Base-by-base conservation (phyloP, 371 early-diverging fungal genomes). In the Syncephalastrum racemosum region DNA sequence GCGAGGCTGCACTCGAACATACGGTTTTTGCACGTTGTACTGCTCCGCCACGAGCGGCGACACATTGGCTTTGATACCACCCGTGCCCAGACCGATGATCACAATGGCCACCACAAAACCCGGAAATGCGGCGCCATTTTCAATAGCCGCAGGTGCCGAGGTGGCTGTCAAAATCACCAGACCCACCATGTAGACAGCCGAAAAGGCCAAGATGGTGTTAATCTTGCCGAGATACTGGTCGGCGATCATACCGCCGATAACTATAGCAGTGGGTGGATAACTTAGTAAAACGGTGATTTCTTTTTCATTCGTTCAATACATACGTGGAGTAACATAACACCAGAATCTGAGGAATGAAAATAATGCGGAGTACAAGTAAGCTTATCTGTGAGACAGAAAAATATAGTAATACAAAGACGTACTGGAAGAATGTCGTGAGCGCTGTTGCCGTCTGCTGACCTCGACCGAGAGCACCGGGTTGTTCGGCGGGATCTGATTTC, bases 211-310 rank as follows among this genome's bases (percentile, higher is more conserved):
- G 31, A 93, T 92, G 19, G 94, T 89, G 62, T 82, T 82, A 75
- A 83, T 92, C 74, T 90, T 90, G 57, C 96, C 96, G 39, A 88
- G 70, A 67, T 83, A 85, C 61, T 84, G 82, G 77, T 93, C 96
- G 39, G 93, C 88, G 47, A 93, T 62, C 23, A 90, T 63, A 43
- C 90, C 94, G 55, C 94, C 92, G 19, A 93, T 54, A 40, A 61
- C 46, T 39, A 52, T 48, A 47, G 27, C 22, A 39, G n/a, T n/a
- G n/a, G 36, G 36, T 8, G 36, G 0, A 50, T 24, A 20, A 10
- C 2, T 27, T 20, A 51, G 31, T 46, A 50, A 47, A 46, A 1
- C 6, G 23, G 16, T 16, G 3, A 4, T 18, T 22, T 44, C 42
- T 24, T 40, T 44, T 3, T 53, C 25, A 20, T 16, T 43, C n/a